Conservation (phyloP, 2,329 filamentous ascomycete species). For the Stagonosporopsis cucurbitacearum region DNA sequence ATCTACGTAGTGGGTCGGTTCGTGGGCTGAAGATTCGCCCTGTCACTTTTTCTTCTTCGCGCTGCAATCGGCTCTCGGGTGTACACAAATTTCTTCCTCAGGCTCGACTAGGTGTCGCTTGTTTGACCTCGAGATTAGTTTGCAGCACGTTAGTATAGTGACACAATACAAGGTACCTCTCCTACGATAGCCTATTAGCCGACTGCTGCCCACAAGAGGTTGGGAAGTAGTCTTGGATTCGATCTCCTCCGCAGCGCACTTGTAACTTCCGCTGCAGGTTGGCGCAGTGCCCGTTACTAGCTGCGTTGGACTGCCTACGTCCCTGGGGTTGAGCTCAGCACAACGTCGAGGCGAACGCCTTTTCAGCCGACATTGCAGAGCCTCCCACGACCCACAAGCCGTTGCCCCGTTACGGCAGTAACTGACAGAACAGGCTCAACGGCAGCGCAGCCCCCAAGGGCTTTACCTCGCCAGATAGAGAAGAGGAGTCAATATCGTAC, state of each 20-base stretch:
- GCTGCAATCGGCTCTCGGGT: slow-evolving; percentile 15
- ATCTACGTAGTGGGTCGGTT: slow-evolving; percentile 8
- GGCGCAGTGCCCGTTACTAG: slow-evolving; percentile 30
- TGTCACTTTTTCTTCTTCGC: slow-evolving; percentile 38
- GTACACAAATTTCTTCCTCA: slow-evolving; percentile 19
- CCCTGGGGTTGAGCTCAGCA: slow-evolving; percentile 24
- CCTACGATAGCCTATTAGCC: slow-evolving; percentile 30
- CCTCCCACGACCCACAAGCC: slow-evolving; percentile 21
- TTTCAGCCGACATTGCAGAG: slow-evolving; percentile 23
- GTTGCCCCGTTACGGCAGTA: slow-evolving; percentile 20
- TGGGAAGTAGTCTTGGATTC: slow-evolving; percentile 30
- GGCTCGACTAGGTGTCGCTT: slow-evolving; percentile 26
- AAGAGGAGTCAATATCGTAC: neutral
- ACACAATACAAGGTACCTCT: slow-evolving; percentile 40
- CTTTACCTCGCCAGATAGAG: slow-evolving; percentile 19
- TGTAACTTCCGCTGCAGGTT: slow-evolving; percentile 36
- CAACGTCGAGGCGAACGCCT: slow-evolving; percentile 19
- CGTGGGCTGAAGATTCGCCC: slow-evolving; percentile 25
- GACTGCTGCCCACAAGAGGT: slow-evolving; percentile 20
- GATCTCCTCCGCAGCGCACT: slow-evolving; percentile 29
- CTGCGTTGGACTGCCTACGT: slow-evolving; percentile 19
- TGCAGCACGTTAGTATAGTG: slow-evolving; percentile 40
- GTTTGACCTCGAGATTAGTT: slow-evolving; percentile 42
- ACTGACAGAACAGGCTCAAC: slow-evolving; percentile 21
- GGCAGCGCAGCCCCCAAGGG: slow-evolving; percentile 38